Percentiles rank a stretch among this genome's conserved stretches.
phyloP scores from a whole-genome alignment of 2,329 filamentous ascomycete species.

The Hypoxylon sp. region DNA sequence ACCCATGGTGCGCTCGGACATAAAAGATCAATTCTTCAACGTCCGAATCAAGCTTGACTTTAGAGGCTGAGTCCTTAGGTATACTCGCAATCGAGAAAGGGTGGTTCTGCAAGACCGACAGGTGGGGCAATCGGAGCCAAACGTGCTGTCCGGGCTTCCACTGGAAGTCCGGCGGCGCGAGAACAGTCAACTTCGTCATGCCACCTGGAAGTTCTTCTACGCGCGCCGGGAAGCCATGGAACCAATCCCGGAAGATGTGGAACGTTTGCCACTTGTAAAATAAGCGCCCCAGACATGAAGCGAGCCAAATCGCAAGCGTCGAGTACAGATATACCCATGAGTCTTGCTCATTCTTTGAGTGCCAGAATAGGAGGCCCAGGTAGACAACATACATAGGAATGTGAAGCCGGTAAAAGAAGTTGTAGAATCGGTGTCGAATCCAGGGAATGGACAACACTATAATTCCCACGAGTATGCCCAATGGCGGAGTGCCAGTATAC shows the following conservation, averaged over 20 bases:
- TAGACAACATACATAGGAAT: constrained; percentile 42
- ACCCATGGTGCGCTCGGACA: constrained; percentile 38
- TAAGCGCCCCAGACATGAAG: constrained; percentile 33
- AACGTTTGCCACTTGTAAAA: constrained; percentile 45
- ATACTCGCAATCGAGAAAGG: constrained; percentile 41
- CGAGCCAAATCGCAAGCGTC: constrained; percentile 39
- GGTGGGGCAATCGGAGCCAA: constrained; percentile 37
- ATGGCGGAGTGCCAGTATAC: constrained; percentile 40
- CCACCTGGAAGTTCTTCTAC: constrained; percentile 36
- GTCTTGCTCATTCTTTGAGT: constrained; percentile 35
- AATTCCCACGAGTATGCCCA: constrained; percentile 40
- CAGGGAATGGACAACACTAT: constrained; percentile 41
- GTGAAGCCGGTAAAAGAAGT: constrained; percentile 41
- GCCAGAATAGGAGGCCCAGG: constrained; percentile 42
- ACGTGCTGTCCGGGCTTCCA: constrained; percentile 40
- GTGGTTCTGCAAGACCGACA: constrained; percentile 38
- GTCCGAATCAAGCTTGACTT: constrained; percentile 18
- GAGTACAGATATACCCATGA: constrained; percentile 41
- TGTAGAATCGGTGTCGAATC: constrained; percentile 44
- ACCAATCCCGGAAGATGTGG: constrained; percentile 42
- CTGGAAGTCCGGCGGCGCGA: constrained; percentile 37
- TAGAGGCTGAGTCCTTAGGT: constrained; percentile 8
- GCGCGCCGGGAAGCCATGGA: constrained; percentile 37
- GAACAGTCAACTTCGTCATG: constrained; percentile 39
- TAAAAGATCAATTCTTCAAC: constrained; percentile 40